These are phyloP conservation scores for Tricholoma terreum DNA, from an alignment of 768 basidiomycete genomes.

Conservation along the genomic window DNA sequence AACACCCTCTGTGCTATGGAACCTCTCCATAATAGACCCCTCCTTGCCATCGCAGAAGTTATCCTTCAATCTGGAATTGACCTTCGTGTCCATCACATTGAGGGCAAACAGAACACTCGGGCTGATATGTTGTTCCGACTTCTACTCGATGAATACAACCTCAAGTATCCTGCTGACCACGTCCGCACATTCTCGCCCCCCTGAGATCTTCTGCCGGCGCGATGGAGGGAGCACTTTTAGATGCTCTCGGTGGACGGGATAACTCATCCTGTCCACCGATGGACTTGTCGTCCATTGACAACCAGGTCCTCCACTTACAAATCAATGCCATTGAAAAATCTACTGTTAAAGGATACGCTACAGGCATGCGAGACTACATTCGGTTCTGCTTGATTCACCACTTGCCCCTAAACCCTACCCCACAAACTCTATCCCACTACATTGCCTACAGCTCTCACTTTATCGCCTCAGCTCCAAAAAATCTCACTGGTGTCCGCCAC, in stretches of 20 bases:
- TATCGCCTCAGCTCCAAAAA: background rate
- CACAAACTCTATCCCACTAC: constrained; percentile 14
- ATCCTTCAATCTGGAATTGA: constrained; percentile 13
- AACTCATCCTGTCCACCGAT: constrained; percentile 7
- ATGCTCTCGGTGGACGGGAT: too few species aligned
- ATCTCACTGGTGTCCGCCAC: too few species aligned
- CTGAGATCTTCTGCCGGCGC: too few species aligned
- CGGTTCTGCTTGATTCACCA: constrained; percentile 12
- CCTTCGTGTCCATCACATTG: constrained; percentile 14
- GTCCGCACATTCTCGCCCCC: constrained; percentile 16
- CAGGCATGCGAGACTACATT: constrained; percentile 19
- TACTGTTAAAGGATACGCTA: constrained; percentile 15
- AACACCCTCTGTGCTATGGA: constrained; percentile 5
- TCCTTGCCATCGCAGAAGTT: background rate
- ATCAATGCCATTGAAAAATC: constrained; percentile 18
- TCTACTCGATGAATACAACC: constrained; percentile 12
- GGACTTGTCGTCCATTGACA: constrained; percentile 11
- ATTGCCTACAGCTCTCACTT: constrained; percentile 15
- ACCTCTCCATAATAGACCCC: background rate
- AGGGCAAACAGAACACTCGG: constrained; percentile 12
- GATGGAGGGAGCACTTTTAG: constrained; percentile 5
- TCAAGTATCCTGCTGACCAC: constrained; percentile 11
- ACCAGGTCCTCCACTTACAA: constrained; percentile 11
- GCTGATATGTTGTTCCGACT: constrained; percentile 16
- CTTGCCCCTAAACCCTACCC: constrained; percentile 18